Conservation (phyloP, 108 stramenopile genomes). For the Licmophora abbreviata region DNA sequence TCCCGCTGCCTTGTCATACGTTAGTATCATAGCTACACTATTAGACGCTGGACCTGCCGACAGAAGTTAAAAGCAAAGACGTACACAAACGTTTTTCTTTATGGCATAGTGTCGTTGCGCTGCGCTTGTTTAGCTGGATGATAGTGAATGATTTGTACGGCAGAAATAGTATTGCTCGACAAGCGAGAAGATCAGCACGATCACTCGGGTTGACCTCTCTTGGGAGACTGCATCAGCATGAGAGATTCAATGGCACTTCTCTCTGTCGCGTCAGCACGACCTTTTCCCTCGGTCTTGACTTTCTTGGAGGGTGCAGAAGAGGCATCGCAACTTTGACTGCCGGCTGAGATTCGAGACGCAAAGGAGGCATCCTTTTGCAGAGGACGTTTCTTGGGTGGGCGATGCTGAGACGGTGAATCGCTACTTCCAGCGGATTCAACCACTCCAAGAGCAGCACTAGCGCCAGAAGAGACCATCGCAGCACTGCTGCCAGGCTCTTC, state of each 20-base stretch:
- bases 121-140: too few relatives aligned
- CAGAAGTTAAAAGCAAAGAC: too few relatives aligned
- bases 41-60: too few relatives aligned
- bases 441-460: neutral
- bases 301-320: neutral
- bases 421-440: conserved; percentile 3
- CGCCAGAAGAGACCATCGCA: neutral
- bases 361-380: conserved; percentile 2
- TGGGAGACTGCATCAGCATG: conserved; percentile 35
- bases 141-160: too few relatives aligned
- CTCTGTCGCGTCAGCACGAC: conserved; percentile 18
- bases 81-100: too few relatives aligned
- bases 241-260: conserved; percentile 55
- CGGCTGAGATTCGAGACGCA: neutral
- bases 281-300: neutral
- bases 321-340: too few relatives aligned
- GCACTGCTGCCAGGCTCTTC: conserved; percentile 13
- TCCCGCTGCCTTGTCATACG: too few relatives aligned
- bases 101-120: too few relatives aligned
- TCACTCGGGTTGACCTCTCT: too few relatives aligned
- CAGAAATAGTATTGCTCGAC: too few relatives aligned
- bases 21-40: too few relatives aligned
- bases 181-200: too few relatives aligned
- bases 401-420: conserved; percentile 9
- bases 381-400: conserved; percentile 23